These are phyloP conservation scores for Acidomyces sp. DNA, from an alignment of 495 filamentous ascomycete genomes.

Conservation along the genomic window DNA sequence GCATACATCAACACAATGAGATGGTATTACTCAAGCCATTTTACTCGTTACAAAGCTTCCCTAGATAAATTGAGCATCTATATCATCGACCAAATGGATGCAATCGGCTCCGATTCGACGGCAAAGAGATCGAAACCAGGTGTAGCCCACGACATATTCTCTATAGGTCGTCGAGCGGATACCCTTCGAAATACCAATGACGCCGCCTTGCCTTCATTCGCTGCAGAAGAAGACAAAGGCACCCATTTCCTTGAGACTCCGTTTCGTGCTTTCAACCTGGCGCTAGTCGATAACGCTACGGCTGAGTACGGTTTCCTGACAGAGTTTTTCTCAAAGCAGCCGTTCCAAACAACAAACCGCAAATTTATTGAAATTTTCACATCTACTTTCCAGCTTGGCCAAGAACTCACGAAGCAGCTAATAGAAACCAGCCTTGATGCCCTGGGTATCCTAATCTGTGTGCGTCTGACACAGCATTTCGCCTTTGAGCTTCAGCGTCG, in stretches of 20 bases:
- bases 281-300: constrained; percentile 85
- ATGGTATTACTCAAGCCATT: constrained; percentile 92
- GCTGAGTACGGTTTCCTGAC: constrained; percentile 90
- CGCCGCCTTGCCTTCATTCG: constrained; percentile 61
- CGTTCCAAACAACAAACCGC: constrained; percentile 45
- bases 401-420: constrained; percentile 60
- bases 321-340: constrained; percentile 60
- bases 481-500: constrained; percentile 87
- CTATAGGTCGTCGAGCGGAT: constrained; percentile 71
- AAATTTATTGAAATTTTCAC: constrained; percentile 73
- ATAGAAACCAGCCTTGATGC: constrained; percentile 60
- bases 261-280: constrained; percentile 89
- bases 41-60: constrained; percentile 71
- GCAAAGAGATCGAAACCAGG: constrained; percentile 10
- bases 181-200: constrained; percentile 56
- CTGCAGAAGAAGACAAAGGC: constrained; percentile 76
- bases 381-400: constrained; percentile 69
- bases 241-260: constrained; percentile 78
- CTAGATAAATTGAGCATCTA: constrained; percentile 77
- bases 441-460: constrained; percentile 73
- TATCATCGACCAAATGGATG: constrained; percentile 67
- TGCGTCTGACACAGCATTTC: constrained; percentile 85
- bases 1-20: constrained; percentile 98
- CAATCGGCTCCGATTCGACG: constrained; percentile 61
- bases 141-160: constrained; percentile 72